Evolutionary conservation across 2,329 filamentous ascomycete genomes (phyloP).

Genomic region (Phaeoacremonium minimum): DNA sequence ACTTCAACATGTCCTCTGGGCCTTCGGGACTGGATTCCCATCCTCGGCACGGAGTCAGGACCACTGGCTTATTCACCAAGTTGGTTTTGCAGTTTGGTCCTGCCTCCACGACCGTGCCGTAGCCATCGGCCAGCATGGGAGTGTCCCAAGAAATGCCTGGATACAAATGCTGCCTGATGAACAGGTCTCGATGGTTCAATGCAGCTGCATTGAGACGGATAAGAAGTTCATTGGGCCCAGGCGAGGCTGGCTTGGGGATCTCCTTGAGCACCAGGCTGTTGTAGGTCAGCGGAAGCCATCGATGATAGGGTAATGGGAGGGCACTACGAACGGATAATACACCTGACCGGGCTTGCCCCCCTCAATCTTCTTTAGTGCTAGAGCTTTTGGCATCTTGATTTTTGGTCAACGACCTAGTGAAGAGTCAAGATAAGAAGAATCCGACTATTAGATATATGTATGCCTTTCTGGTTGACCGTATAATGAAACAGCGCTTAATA

Average conservation of each 20-base stretch:
- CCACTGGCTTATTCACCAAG: slow-evolving; percentile 61
- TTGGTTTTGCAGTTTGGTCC: slow-evolving; percentile 41
- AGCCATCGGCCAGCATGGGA: slow-evolving; percentile 79
- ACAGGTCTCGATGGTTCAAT: slow-evolving; percentile 93
- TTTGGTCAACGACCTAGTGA: too few species aligned
- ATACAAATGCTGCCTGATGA: slow-evolving; percentile 89
- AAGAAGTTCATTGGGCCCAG: slow-evolving; percentile 64
- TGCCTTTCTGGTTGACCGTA: too few species aligned
- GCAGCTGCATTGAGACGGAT: slow-evolving; percentile 74
- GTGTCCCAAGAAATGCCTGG: slow-evolving; percentile 75
- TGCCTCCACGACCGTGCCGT: slow-evolving; percentile 64
- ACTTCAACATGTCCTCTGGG: slow-evolving; percentile 60
- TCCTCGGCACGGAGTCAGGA: slow-evolving; percentile 73
- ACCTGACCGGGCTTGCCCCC: slow-evolving; percentile 86
- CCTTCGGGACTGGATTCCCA: slow-evolving; percentile 71
- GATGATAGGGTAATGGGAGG: background rate
- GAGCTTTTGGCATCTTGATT: slow-evolving; percentile 47
- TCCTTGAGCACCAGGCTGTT: slow-evolving; percentile 55
- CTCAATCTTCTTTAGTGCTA: slow-evolving; percentile 65
- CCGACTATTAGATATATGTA: too few species aligned
- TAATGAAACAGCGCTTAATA: too few species aligned
- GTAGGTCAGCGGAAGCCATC: slow-evolving; percentile 3
- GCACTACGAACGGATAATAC: slow-evolving; percentile 66
- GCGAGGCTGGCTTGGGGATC: slow-evolving; percentile 57
- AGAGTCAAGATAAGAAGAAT: too few species aligned